Percentiles rank a stretch among this genome's conserved stretches.
Evolutionary conservation across 2,329 filamentous ascomycete genomes (phyloP).

Genomic region (Botrytis aclada): DNA sequence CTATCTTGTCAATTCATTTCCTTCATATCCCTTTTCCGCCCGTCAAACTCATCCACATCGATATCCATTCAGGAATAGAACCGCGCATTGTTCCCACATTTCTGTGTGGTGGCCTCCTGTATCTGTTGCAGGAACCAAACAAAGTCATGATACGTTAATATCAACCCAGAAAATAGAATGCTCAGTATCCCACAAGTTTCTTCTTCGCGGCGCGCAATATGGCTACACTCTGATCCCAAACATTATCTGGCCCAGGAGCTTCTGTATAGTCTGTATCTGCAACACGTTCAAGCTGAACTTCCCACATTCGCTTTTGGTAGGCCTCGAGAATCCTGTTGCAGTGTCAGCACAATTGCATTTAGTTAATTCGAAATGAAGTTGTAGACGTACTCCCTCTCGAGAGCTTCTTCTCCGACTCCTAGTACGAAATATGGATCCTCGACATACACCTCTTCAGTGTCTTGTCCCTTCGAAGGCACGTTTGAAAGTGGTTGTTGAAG

Average conservation of each 20-base stretch:
- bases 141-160: not conserved
- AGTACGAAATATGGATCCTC: conserved; percentile 31
- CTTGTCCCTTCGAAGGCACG: not conserved
- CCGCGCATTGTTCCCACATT: not conserved
- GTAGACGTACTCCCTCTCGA: conserved; percentile 25
- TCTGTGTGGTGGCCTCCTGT: not conserved
- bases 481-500: not conserved
- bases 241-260: not conserved
- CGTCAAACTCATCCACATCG: not conserved
- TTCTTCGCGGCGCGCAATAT: conserved; percentile 19
- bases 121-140: not conserved
- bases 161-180: too few species aligned
- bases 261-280: conserved; percentile 7
- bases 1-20: not conserved
- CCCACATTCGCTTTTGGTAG: conserved; percentile 24
- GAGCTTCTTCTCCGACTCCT: conserved; percentile 24
- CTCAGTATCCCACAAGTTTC: conserved; percentile 18
- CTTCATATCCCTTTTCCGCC: not conserved
- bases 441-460: conserved; percentile 9
- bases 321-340: conserved; percentile 25
- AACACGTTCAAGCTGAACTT: conserved; percentile 26
- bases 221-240: conserved; percentile 19
- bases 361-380: not conserved
- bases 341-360: not conserved
- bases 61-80: not conserved